Evolutionary conservation across 306 rosid species (phyloP), one percentile per base, ranked within the genome.

Genomic region (Mucuna pruriens): DNA sequence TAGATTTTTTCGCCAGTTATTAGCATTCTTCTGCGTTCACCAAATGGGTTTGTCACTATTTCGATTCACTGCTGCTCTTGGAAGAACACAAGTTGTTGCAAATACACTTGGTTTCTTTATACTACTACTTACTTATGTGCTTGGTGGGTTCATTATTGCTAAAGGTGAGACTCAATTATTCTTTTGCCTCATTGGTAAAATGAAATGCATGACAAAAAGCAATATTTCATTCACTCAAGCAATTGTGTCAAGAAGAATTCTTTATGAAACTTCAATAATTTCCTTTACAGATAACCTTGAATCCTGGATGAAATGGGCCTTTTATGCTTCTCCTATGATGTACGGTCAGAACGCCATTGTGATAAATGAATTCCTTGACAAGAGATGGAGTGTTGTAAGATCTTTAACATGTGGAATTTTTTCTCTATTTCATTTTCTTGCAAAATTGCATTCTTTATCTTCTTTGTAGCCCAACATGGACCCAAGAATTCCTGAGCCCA

Each of bases 271-370:
- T 80, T 80, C 9, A 54, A 45, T 40, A 79, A 15, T 77, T 31
- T 58, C 25, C 39, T 74, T 65, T 45, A 51, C 84, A 94, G 97
- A 94, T 65, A 88, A 91, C 83, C 85, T 94, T 79, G 79, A 63
- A 75, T 86, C 94, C 3, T 94, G 97, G 97, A 89, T 94, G 94
- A 62, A 85, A 77, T 94, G 98, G 98, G 98, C 94, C 15, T 94
- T 86, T 82, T 94, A 94, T 77, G 60, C 75, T 46, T 94, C 94
- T 82, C 97, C 98, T 42, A 84, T 94, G 95, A 94, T 87, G 94
- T 94, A 94, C 75, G 97, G 97, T 83, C 97, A 94, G 54, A 94
- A 92, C 73, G 93, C 98, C 23, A 87, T 94, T 39, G 97, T 69
- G 83, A 90, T 92, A 78, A 92, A 92, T 36, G 98, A 94, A 76